Base-by-base conservation (phyloP, 306 rosid genomes). In the Casuarina equisetifolia region DNA sequence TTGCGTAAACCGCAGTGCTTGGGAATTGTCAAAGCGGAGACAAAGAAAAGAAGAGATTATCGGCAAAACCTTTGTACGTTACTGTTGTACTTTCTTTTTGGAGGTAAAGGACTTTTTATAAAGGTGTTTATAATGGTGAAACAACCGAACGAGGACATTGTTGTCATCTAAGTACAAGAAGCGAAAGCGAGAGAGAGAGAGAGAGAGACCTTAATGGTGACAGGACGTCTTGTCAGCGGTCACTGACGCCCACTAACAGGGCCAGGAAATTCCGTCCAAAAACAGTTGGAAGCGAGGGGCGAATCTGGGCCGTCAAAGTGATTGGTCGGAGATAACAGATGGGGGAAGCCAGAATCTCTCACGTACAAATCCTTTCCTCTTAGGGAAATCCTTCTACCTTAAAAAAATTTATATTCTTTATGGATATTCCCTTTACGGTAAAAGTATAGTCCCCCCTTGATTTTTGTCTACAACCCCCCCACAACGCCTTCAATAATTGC, bases 141-240 rank as follows among this genome's bases (percentile, higher is more conserved):
- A 12, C 4, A 2, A 1, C 1, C 3, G 4, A 11, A 35, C 0
- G 49, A 50, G 72, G 82, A 49, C 54, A 61, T 9, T 63, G 12
- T 0, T 0, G 59, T 51, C 40, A 72, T n/a, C 68, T 1, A 25
- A 6, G 9, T 17, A 52, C 12, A 32, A 17, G 16, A 15, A 20
- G 44, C 40, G 55, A 72, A 15, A 40, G 12, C 17, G 20, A 20
- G 16, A 17, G 39, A 5, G 61, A 48, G 43, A 48, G 76, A 64
- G 69, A 72, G 63, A 76, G 73, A 80, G 76, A 80, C 84, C 87
- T 80, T 76, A 84, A 76, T 73, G 84, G 76, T 66, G 87, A 84
- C 82, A 57, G 64, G 61, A 13, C 6, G 71, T 80, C 73, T 42
- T 45, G 72, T 77, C 87, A 73, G 77, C 69, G 51, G 74, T 58